phyloP scores from a whole-genome alignment of 768 basidiomycete genomes.

The Leccinum disarticulatum region DNA sequence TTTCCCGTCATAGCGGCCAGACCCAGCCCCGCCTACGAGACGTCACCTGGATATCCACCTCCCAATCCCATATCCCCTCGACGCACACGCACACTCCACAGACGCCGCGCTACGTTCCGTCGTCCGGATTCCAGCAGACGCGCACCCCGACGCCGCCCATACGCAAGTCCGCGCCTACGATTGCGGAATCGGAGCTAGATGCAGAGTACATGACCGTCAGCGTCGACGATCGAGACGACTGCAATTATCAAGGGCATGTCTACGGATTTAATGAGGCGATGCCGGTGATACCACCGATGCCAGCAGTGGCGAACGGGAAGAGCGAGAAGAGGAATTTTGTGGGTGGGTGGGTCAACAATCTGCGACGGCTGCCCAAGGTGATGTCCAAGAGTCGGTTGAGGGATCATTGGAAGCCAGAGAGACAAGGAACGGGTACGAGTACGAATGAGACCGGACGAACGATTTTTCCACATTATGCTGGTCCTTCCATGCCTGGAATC shows the following conservation, averaged over 20 bases:
- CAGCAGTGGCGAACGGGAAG: conserved; percentile 24
- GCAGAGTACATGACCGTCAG: conserved; percentile 37
- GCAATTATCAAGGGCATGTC: conserved; percentile 17
- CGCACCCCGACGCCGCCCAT: conserved; percentile 29
- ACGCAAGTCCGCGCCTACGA: conserved; percentile 30
- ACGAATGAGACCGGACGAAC: conserved; percentile 14
- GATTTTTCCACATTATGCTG: conserved; percentile 23
- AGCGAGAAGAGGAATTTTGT: conserved; percentile 33
- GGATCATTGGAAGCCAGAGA: conserved; percentile 25
- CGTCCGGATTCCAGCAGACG: conserved; percentile 21
- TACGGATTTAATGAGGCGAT: conserved; percentile 26
- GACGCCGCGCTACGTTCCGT: conserved; percentile 23
- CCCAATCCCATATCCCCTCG: conserved; percentile 28
- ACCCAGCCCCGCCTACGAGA: conserved; percentile 27
- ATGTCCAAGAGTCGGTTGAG: conserved; percentile 32
- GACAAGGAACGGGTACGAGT: conserved; percentile 15
- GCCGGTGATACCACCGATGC: conserved; percentile 5
- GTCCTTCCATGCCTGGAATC: conserved; percentile 19
- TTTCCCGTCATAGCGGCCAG: conserved; percentile 31
- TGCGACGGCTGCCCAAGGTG: conserved; percentile 34
- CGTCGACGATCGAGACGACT: conserved; percentile 25
- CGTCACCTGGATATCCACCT: conserved; percentile 32
- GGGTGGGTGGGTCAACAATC: conserved; percentile 31
- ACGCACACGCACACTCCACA: conserved; percentile 31
- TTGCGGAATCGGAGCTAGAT: conserved; percentile 33